Conservation (phyloP, 2,329 filamentous ascomycete genomes). For the Ceratocystis eucalypticola region DNA sequence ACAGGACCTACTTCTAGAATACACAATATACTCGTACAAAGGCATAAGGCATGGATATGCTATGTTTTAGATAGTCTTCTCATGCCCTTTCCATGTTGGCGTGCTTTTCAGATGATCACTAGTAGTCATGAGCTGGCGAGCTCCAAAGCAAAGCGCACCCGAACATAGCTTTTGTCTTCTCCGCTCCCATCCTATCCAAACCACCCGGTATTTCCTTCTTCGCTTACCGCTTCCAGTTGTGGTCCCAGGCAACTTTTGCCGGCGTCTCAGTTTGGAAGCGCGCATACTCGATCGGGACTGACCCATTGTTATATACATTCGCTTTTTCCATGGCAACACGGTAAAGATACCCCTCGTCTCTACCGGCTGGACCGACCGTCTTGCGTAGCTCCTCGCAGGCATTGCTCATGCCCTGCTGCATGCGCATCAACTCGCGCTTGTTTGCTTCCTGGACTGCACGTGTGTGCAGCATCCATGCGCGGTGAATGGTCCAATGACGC, state of each 20-base stretch:
- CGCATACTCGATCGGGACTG: slow-evolving; percentile 85
- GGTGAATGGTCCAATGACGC: slow-evolving; percentile 98
- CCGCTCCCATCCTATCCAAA: too few species aligned
- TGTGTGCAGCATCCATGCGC: slow-evolving; percentile 76
- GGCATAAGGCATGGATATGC: not conserved
- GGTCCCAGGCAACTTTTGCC: slow-evolving; percentile 70
- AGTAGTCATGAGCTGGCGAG: not conserved
- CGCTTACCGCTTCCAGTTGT: slow-evolving; percentile 61
- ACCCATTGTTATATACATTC: slow-evolving; percentile 57
- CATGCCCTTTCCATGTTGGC: not conserved
- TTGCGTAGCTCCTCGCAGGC: slow-evolving; percentile 74
- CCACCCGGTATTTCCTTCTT: not conserved
- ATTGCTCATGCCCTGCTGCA: slow-evolving; percentile 67
- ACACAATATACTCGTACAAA: slow-evolving; percentile 13
- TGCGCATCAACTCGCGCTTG: slow-evolving; percentile 59
- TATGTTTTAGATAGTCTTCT: not conserved
- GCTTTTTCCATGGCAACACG: slow-evolving; percentile 83
- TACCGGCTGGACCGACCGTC: slow-evolving; percentile 41
- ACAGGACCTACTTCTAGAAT: slow-evolving; percentile 6
- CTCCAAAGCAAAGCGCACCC: not conserved
- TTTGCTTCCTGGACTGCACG: slow-evolving; percentile 51
- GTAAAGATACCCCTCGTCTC: slow-evolving; percentile 61
- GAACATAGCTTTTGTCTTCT: not conserved
- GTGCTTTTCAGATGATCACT: not conserved
- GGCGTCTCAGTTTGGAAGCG: slow-evolving; percentile 75